Percentiles rank a stretch among this genome's conserved stretches.
phyloP scores from a whole-genome alignment of 768 basidiomycete genomes.

The Agrocybe pediades region DNA sequence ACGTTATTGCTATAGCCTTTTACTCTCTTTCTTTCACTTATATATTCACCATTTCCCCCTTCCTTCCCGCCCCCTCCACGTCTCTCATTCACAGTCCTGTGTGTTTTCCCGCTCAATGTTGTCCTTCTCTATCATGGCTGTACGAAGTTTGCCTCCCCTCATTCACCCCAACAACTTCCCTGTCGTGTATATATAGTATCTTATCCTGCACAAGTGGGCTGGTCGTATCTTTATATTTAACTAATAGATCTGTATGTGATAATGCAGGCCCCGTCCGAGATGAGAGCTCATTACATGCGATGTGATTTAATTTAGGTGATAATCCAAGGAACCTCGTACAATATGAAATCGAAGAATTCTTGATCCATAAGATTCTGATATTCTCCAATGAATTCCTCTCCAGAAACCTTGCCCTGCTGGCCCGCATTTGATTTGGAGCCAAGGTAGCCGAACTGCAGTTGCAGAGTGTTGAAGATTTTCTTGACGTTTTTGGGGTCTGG shows the following conservation, averaged over 20 bases:
- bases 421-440: constrained; percentile 63
- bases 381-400: constrained; percentile 80
- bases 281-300: constrained; percentile 7
- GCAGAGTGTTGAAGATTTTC: constrained; percentile 73
- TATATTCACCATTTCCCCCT: constrained; percentile 16
- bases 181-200: constrained; percentile 41
- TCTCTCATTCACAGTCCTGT: constrained; percentile 8
- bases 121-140: constrained; percentile 15
- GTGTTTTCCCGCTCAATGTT: constrained; percentile 5
- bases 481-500: constrained; percentile 86
- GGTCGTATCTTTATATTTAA: constrained; percentile 62
- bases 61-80: constrained; percentile 14
- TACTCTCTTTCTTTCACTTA: constrained; percentile 18
- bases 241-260: constrained; percentile 47
- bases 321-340: constrained; percentile 94
- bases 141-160: constrained; percentile 16
- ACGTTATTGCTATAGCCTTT: constrained; percentile 25
- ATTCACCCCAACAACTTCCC: constrained; percentile 36
- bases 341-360: constrained; percentile 93
- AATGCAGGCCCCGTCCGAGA: constrained; percentile 14
- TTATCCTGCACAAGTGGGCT: constrained; percentile 54
- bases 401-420: constrained; percentile 42
- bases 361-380: constrained; percentile 93
- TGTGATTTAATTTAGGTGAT: constrained; percentile 45
- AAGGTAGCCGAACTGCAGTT: constrained; percentile 81